Base-by-base conservation (phyloP, 768 basidiomycete genomes). In the Cyclocybe cylindracea region DNA sequence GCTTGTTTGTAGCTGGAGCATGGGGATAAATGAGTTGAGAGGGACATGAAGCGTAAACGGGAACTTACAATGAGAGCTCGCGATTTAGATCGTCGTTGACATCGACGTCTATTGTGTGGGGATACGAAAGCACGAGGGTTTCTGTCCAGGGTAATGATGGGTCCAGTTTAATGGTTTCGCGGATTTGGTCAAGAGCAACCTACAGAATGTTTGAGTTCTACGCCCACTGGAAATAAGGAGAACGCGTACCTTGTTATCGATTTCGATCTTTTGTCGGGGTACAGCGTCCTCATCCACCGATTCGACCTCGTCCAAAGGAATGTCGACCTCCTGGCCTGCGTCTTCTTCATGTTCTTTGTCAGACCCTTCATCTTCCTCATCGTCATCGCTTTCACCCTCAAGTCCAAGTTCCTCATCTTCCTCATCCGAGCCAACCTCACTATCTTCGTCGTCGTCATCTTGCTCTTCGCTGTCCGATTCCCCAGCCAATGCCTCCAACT, bases 11-110 rank as follows among this genome's bases (percentile, higher is more conserved):
- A 98, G 72, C 96, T 98, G 63, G 2, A 56, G 33, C 44, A 33
- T 24, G 45, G 11, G 16, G 40, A 16, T 16, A 16, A 50, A 31
- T 36, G 4, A 38, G 44, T 44, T n/a, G 34, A 50, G n/a, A 34
- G 9, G n/a, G 39, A 46, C 39, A 19, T 14, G 42, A 47, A 41
- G 36, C 37, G 37, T 36, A 40, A 24, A 3, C 40, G 24, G 35
- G 24, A 7, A 78, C 91, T 54, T 68, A 98, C 94, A 99, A 98
- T 11, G 93, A 91, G 39, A 98, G 82, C 71, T 99, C 97, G 52
- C 97, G 89, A 59, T 91, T 89, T 19, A 99, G 78, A 69, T 98
- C 96, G 67, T 94, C 89, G 46, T 89, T 69, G 19, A 93, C 85
- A 57, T 93, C 88, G 32, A 85, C 86, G 3, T 86, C 79, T 50